Percentiles rank a stretch among this genome's conserved stretches.
phyloP scores from a whole-genome alignment of 106 monocot species.

The Platanthera guangdongensis region DNA sequence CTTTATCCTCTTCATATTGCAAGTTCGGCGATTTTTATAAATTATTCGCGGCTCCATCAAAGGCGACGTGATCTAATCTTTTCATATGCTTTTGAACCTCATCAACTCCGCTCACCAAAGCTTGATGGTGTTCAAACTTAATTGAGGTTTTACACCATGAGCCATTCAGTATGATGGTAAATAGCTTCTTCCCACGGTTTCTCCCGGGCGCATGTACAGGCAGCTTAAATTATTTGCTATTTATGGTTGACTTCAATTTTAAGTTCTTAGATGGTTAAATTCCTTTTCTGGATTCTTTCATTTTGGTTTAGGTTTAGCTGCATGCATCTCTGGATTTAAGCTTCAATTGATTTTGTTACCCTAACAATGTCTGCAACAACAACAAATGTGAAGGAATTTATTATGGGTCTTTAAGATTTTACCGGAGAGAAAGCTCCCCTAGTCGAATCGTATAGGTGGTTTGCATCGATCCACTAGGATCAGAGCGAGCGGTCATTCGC shows the following conservation, averaged over 20 bases:
- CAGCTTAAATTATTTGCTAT: neutral
- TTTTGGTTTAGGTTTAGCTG: neutral
- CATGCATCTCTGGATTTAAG: neutral
- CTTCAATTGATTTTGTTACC: no score
- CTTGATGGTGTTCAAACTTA: neutral
- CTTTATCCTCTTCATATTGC: neutral
- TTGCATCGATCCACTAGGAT: no score
- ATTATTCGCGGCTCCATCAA: neutral
- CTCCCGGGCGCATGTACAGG: neutral
- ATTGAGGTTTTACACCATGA: neutral
- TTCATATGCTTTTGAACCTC: neutral
- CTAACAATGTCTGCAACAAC: no score
- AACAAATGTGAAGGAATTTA: no score
- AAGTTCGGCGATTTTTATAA: neutral
- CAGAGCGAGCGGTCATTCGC: no score
- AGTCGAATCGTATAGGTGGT: no score
- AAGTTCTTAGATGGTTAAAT: neutral
- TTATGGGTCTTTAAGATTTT: no score
- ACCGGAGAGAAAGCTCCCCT: no score
- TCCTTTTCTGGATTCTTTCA: neutral
- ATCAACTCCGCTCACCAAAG: neutral
- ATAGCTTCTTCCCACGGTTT: neutral
- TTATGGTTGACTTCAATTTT: neutral
- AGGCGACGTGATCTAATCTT: neutral
- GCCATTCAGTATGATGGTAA: neutral